phyloP scores from a whole-genome alignment of 139 green algal genomes.

The Haematococcus sp. region DNA sequence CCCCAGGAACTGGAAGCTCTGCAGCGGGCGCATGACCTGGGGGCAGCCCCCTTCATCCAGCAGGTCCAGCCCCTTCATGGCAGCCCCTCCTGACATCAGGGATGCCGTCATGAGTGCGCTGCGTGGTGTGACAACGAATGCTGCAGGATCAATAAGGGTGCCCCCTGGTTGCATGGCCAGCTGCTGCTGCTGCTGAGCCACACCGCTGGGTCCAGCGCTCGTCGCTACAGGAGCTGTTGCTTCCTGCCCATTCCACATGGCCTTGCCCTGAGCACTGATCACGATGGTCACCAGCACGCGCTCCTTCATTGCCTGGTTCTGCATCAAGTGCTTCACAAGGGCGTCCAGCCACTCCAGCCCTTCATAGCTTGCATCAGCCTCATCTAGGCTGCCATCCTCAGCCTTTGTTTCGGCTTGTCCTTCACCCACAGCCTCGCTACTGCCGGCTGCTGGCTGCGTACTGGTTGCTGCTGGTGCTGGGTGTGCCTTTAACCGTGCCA shows the following conservation, averaged over 20 bases:
- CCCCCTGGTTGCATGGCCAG: conserved; percentile 9
- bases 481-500: background rate
- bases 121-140: conserved; percentile 1
- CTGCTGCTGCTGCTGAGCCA: background rate
- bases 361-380: conserved; percentile 6
- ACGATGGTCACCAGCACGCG: conserved; percentile 40
- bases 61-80: background rate
- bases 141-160: background rate
- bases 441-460: too few relatives aligned
- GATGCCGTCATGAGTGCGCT: background rate
- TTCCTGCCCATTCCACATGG: background rate
- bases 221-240: background rate
- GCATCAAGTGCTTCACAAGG: conserved; percentile 23
- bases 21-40: conserved; percentile 38
- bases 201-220: background rate
- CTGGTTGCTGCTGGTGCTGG: background rate
- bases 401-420: too few relatives aligned
- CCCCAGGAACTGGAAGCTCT: conserved; percentile 56
- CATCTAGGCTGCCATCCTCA: too few relatives aligned
- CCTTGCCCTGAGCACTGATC: conserved; percentile 13
- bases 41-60: background rate
- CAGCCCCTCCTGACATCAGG: background rate
- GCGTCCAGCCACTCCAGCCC: conserved; percentile 50
- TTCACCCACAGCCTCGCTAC: too few relatives aligned
- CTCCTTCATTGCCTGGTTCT: conserved; percentile 24